Percentiles rank a stretch among this genome's conserved stretches.
These are phyloP conservation scores for Pyrus hybrid DNA, from an alignment of 331 rosid genomes.

Conservation along the genomic window DNA sequence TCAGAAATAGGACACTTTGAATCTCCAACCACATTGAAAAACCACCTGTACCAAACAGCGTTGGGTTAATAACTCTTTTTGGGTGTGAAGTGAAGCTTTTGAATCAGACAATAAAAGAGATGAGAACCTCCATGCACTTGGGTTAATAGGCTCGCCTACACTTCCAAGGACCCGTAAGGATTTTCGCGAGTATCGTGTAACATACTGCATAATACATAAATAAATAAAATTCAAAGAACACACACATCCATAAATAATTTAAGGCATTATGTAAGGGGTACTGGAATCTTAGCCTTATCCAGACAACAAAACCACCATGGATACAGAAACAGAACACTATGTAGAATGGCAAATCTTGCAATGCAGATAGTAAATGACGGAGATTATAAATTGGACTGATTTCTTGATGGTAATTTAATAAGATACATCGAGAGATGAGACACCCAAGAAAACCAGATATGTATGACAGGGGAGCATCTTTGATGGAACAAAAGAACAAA, in stretches of 20 bases:
- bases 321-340: not conserved
- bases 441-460: not conserved
- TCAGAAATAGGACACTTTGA: constrained; percentile 95
- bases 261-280: not conserved
- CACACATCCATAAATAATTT: not conserved
- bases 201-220: constrained; percentile 49
- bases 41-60: constrained; percentile 61
- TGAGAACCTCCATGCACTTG: constrained; percentile 95
- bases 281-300: not conserved
- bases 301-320: not conserved
- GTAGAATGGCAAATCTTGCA: not conserved
- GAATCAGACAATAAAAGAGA: constrained; percentile 3
- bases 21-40: constrained; percentile 83
- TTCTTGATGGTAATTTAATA: not conserved
- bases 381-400: not conserved
- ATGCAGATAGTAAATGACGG: not conserved
- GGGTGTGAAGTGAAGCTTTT: not conserved
- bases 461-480: not conserved
- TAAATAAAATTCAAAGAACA: not conserved
- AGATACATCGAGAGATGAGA: not conserved
- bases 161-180: constrained; percentile 90
- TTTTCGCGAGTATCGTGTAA: constrained; percentile 72
- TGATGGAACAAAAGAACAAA: not conserved
- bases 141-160: constrained; percentile 99
- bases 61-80: not conserved